Evolutionary conservation across 805 yeast species (phyloP), one percentile per base, ranked within the genome.

Genomic region (Candida manassasensis): DNA sequence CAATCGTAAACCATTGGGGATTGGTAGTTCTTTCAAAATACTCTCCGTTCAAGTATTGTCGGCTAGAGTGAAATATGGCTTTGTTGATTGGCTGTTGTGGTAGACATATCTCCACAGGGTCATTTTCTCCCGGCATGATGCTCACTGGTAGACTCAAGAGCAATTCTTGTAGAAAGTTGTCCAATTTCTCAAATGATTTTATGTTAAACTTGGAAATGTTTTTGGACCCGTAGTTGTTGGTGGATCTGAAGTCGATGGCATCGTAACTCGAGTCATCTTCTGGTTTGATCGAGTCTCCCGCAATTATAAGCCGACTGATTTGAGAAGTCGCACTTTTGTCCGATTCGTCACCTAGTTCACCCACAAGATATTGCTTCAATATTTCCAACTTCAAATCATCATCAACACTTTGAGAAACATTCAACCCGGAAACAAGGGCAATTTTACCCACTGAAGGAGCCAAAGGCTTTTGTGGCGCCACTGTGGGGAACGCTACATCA

Each of bases 21-120:
- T 93, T 90, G 22, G 70, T 63, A 6, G 47, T 40, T 12, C 44
- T 34, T 22, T 39, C 43, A n/a, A 63, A 43, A 3, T 50, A 40
- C 9, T 47, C 36, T 65, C 63, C 21, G 48, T 60, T 63, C 17
- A 77, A 48, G 42, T 66, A 71, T 5, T 60, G 54, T 24, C 68
- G 59, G 14, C 73, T 63, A 10, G 56, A 52, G 3, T 67, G 63
- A 48, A 93, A 79, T 38, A 90, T 68, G 0, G 94, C 81, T 35
- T 67, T 67, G 53, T 90, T 96, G n/a, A 93, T 53, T 2, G 95
- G 84, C 55, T 84, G 95, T 57, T 93, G 97, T 1, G 98, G 98
- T 38, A 87, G 58, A 33, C 89, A 75, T 12, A 73, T 61, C 41
- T 84, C 94, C n/a, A 86, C 79, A 0, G 97, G 96, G 55, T 93